These are phyloP conservation scores for Delonix regia DNA, from an alignment of 306 rosid genomes.

Conservation along the genomic window DNA sequence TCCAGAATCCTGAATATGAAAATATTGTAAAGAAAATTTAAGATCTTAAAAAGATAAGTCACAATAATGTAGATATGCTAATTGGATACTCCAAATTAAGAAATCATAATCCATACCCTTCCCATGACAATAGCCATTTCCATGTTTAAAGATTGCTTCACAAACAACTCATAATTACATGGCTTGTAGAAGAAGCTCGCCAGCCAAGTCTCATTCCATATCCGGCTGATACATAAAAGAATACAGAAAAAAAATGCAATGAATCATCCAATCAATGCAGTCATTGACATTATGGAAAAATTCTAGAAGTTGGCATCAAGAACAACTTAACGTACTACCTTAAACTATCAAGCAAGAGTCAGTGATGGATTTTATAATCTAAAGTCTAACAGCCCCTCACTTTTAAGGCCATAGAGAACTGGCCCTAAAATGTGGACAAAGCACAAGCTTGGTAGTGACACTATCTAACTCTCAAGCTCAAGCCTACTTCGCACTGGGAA, in stretches of 20 bases:
- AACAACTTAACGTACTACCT: neutral
- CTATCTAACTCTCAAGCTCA: neutral
- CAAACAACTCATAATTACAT: constrained; percentile 94
- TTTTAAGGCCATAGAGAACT: neutral
- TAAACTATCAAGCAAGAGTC: constrained; percentile 18
- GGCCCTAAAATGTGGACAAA: neutral
- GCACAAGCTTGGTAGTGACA: neutral
- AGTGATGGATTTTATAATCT: constrained; percentile 20
- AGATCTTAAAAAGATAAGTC: constrained; percentile 18
- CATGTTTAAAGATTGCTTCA: constrained; percentile 96
- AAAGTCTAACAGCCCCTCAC: neutral
- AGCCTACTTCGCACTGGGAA: neutral
- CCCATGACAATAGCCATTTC: constrained; percentile 99
- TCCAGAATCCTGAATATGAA: constrained; percentile 62
- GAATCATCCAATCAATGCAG: constrained; percentile 15
- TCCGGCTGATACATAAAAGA: constrained; percentile 64
- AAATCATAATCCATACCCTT: constrained; percentile 63
- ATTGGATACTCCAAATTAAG: constrained; percentile 26
- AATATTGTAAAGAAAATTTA: constrained; percentile 21
- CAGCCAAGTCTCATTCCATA: constrained; percentile 98
- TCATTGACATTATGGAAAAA: constrained; percentile 14
- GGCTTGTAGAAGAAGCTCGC: constrained; percentile 98
- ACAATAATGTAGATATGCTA: neutral
- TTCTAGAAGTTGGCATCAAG: constrained; percentile 1
- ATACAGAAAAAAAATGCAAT: constrained; percentile 1